Percentiles rank a stretch among this genome's conserved stretches.
phyloP scores from a whole-genome alignment of 2,329 filamentous ascomycete genomes.

The Cladosporium austrohemisphaericum region DNA sequence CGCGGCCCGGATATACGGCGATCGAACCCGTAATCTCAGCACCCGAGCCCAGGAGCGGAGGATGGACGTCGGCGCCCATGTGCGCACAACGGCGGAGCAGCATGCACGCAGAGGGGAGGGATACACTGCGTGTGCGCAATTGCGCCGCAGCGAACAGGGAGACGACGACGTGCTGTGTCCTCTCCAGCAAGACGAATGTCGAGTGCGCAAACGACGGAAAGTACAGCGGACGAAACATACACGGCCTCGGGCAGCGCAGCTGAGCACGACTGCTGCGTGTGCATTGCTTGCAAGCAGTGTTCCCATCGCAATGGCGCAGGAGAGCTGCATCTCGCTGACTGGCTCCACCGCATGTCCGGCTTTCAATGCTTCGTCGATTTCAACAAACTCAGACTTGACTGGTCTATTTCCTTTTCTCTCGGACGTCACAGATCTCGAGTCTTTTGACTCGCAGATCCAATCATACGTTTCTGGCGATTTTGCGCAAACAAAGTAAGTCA shows the following conservation, averaged over 20 bases:
- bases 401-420: conserved; percentile 74
- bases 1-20: conserved; percentile 8
- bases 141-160: background rate
- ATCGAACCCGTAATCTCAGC: conserved; percentile 9
- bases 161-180: conserved; percentile 6
- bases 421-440: conserved; percentile 68
- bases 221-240: conserved; percentile 2
- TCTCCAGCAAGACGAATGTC: conserved; percentile 5
- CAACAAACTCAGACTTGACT: conserved; percentile 56
- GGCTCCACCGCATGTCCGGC: conserved; percentile 69
- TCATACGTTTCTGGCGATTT: conserved; percentile 72
- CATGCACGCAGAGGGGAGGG: background rate
- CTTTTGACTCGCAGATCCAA: conserved; percentile 73
- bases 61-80: conserved; percentile 10
- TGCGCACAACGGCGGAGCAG: conserved; percentile 8
- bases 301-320: conserved; percentile 31
- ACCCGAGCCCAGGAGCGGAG: conserved; percentile 4
- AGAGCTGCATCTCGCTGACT: conserved; percentile 63
- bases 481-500: conserved; percentile 66
- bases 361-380: conserved; percentile 69
- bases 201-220: conserved; percentile 8
- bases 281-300: conserved; percentile 25
- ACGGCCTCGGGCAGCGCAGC: conserved; percentile 6
- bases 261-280: conserved; percentile 15
- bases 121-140: background rate